Base-by-base conservation (phyloP, 306 rosid genomes). In the Abrus precatorius region DNA sequence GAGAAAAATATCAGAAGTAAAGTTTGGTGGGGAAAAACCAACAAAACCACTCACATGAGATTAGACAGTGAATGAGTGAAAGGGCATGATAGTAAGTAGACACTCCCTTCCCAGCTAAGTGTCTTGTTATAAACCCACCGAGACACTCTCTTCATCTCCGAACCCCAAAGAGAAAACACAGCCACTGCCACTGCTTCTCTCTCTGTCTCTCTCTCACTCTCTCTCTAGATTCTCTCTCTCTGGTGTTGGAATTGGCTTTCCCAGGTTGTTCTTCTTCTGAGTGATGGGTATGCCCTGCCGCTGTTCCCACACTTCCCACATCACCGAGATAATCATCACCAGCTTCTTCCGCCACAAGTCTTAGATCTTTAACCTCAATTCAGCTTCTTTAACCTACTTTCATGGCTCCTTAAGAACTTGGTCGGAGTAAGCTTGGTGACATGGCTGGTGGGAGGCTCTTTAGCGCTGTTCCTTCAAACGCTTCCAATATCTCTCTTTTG, bases 281-380 rank as follows among this genome's bases (percentile, higher is more conserved):
- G 92, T 76, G 92, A 94, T 94, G 98, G 98, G 95, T 69, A 92
- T 89, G 92, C 87, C 89, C 84, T 80, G 91, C 88, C 97, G 97
- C 49, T 92, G 94, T 91, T 94, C 97, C 80, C 92, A 87, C 83
- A 94, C 98, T 68, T 94, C 95, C 14, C 97, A 94, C 90, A 92
- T 94, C 91, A 94, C 97, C 29, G 95, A 88, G 80, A 90, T 94
- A 89, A 92, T 94, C 72, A 92, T 90, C 88, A 94, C 98, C 86
- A 94, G 97, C 85, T 94, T 94, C 91, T 94, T 94, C 34, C 98
- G 95, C 90, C 98, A 92, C 66, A 93, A 93, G 88, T 54, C 85
- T 75, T 91, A 91, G 80, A 75, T 83, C 64, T 5, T 8, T 7
- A 20, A 0, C 32, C 0, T 28, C 11, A n/a, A 6, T 33, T 59